These are phyloP conservation scores for Solanum hybrid DNA, from an alignment of 305 asterid genomes.

Conservation along the genomic window DNA sequence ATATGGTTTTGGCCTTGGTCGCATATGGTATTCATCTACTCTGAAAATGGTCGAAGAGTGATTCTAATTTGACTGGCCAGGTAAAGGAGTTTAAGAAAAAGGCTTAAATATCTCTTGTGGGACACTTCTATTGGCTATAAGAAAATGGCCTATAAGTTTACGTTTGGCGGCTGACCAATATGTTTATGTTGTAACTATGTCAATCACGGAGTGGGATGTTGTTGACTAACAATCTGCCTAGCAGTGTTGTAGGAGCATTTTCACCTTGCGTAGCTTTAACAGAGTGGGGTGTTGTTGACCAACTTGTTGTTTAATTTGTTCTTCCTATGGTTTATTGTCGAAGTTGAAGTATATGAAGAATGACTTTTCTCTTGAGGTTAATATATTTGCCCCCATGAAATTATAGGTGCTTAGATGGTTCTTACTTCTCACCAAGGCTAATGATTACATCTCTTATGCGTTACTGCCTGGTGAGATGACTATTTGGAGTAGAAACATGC, in stretches of 20 bases:
- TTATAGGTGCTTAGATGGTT: neutral
- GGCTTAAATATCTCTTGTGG: neutral
- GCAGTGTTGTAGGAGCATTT: slow-evolving; percentile 8
- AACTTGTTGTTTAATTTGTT: neutral
- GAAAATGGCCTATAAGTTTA: neutral
- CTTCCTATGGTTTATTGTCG: neutral
- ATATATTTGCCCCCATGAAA: neutral
- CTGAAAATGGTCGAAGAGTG: slow-evolving; percentile 51
- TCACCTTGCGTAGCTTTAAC: slow-evolving; percentile 47
- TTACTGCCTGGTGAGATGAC: neutral
- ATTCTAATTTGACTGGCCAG: slow-evolving; percentile 20
- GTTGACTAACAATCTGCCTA: slow-evolving; percentile 38
- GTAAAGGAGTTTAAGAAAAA: slow-evolving; percentile 13
- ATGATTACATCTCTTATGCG: neutral
- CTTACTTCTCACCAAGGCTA: neutral
- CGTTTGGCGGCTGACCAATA: neutral
- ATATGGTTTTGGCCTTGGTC: slow-evolving; percentile 49
- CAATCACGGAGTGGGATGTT: slow-evolving; percentile 35
- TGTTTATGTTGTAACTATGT: slow-evolving; percentile 27
- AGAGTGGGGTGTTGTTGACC: slow-evolving; percentile 24
- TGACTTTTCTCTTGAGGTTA: neutral
- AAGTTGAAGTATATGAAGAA: neutral
- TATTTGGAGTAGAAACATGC: neutral
- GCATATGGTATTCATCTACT: slow-evolving; percentile 49
- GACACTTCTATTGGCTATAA: neutral